phyloP scores from a whole-genome alignment of 805 yeast genomes.

The Phaffomyces opuntiae region DNA sequence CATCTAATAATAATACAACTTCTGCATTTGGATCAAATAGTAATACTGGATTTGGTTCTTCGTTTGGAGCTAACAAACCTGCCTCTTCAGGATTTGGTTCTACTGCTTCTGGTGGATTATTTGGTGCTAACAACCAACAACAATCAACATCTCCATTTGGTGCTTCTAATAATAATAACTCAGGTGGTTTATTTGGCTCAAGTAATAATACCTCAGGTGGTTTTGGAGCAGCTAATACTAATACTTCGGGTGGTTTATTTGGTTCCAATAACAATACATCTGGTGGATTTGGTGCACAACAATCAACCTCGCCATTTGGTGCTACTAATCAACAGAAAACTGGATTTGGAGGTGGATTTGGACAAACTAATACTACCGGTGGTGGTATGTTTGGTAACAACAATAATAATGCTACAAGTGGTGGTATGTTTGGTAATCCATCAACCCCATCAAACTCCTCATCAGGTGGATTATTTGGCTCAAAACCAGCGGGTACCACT shows the following conservation, averaged over 20 bases:
- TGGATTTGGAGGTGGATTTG: slow-evolving; percentile 11
- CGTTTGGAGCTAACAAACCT: slow-evolving; percentile 24
- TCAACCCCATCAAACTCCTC: slow-evolving; percentile 14
- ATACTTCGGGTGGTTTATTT: slow-evolving; percentile 26
- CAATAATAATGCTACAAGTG: slow-evolving; percentile 22
- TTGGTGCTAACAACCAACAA: slow-evolving; percentile 16
- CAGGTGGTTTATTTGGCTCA: slow-evolving; percentile 35
- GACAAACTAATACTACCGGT: slow-evolving; percentile 9
- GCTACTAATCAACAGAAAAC: slow-evolving; percentile 23
- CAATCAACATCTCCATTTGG: slow-evolving; percentile 25
- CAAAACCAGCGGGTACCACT: slow-evolving; percentile 1
- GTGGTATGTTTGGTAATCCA: slow-evolving; percentile 18
- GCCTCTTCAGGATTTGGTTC: slow-evolving; percentile 25
- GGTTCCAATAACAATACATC: background rate
- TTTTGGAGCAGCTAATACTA: slow-evolving; percentile 8
- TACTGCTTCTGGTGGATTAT: slow-evolving; percentile 22
- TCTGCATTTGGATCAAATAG: slow-evolving; percentile 22
- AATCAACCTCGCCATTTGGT: slow-evolving; percentile 32
- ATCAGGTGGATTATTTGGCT: slow-evolving; percentile 32
- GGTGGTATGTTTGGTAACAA: slow-evolving; percentile 24
- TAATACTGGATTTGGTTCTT: slow-evolving; percentile 21
- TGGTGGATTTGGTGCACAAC: slow-evolving; percentile 8
- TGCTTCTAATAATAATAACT: slow-evolving; percentile 13
- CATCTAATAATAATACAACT: slow-evolving; percentile 17
- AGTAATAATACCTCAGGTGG: slow-evolving; percentile 12